Evolutionary conservation across 768 basidiomycete genomes (phyloP).

Genomic region (Russula compacta): DNA sequence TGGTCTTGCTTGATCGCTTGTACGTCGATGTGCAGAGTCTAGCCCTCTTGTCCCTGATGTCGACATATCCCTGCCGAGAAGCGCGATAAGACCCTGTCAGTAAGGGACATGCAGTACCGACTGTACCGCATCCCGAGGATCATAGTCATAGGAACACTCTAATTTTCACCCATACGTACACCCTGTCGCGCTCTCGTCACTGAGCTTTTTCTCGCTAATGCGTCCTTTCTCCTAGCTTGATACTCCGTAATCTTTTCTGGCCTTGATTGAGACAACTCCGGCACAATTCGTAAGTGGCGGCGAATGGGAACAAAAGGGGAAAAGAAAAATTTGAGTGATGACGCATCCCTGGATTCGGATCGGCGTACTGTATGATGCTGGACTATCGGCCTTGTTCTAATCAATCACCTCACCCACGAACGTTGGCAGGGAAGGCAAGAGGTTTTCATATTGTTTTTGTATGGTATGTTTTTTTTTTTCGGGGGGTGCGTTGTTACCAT

Average conservation of each 20-base stretch:
- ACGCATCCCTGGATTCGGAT: not conserved
- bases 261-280: no score
- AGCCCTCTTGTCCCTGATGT: not conserved
- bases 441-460: not conserved
- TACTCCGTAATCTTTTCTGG: no score
- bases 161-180: not conserved
- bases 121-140: not conserved
- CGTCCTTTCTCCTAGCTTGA: no score
- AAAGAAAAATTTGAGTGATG: not conserved
- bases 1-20: not conserved
- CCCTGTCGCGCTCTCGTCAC: not conserved
- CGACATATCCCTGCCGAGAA: not conserved
- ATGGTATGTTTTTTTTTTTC: not conserved
- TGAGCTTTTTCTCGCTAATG: not conserved
- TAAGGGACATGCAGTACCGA: no score
- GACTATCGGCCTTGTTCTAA: not conserved
- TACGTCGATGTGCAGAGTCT: not conserved
- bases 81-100: not conserved
- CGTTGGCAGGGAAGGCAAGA: not conserved
- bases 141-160: not conserved
- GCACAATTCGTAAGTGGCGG: not conserved
- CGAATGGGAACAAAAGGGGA: not conserved
- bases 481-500: slow-evolving; percentile 2
- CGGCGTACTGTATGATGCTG: not conserved
- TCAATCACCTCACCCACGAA: not conserved